These are phyloP conservation scores for Dipteronia sinensis DNA, from an alignment of 345 rosid genomes.

Conservation along the genomic window DNA sequence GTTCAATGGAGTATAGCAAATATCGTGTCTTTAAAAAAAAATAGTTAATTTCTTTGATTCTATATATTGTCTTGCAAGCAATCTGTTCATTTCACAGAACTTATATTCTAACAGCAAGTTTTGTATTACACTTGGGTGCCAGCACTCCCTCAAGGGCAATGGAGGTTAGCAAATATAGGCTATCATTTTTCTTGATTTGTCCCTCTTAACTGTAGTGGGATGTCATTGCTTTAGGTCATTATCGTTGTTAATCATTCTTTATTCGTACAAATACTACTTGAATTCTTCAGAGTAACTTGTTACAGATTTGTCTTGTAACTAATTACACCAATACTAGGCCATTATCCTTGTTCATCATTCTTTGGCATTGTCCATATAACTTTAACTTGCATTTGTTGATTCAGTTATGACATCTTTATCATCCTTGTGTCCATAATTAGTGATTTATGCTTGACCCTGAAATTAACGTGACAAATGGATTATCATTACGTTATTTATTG, in stretches of 20 bases:
- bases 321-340: too few relatives aligned
- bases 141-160: background rate
- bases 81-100: background rate
- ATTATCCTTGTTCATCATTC: background rate
- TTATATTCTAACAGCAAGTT: background rate
- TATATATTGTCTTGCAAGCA: background rate
- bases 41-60: too few relatives aligned
- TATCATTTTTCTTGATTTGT: too few relatives aligned
- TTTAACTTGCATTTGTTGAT: background rate
- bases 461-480: background rate
- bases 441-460: background rate
- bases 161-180: background rate
- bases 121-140: background rate
- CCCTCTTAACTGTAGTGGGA: too few relatives aligned
- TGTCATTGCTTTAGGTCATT: background rate
- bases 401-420: background rate
- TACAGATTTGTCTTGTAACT: too few relatives aligned
- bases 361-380: background rate
- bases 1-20: background rate
- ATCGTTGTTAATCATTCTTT: background rate
- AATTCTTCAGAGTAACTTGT: too few relatives aligned
- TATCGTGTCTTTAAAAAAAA: background rate
- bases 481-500: background rate
- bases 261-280: background rate
- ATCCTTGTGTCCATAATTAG: background rate